Base-by-base conservation (phyloP, 371 early-diverging fungal species). In the Entomophthora muscae region DNA sequence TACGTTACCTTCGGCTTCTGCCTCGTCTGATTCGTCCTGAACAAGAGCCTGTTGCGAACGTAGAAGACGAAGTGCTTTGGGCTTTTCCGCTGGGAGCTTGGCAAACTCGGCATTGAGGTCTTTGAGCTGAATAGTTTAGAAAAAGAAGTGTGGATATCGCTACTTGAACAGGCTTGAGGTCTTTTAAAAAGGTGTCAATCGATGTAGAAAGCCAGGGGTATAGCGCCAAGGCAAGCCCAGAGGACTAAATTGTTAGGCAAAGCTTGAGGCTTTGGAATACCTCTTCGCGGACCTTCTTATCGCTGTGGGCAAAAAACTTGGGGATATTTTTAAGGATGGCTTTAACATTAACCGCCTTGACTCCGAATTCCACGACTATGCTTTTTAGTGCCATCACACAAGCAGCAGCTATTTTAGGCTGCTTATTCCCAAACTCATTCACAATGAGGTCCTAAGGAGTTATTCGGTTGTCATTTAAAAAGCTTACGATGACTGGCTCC, bases 271-370 rank as follows among this genome's bases (percentile, higher is more conserved):
- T 64, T 56, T 74, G 66, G 58, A 75, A 73, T 56, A 85, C 89
- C 76, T 97, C 98, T 21, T 83, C 82, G 61, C 98, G 80, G 23
- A 98, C 97, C 58, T 78, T 83, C 65, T 89, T 91, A 71, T 98
- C 98, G 17, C 85, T 81, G 68, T 97, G 95, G 30, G 85, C 88
- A 74, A 97, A 95, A 12, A 95, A 75, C 66, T 89, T 86, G 1
- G 88, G 77, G n/a, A 98, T 67, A 12, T 76, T 72, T 71, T 96
- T 96, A 52, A 91, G 65, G 17, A 95, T 71, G 0, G 86, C 86
- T 66, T 93, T 95, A 28, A 88, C 76, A 32, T 75, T 80, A 17
- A 90, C 78, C 52, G 80, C 79, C 65, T 89, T 86, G 13, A 77
- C 67, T 31, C 98, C 98, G 71, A 86, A 97, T 55, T 74, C 74